These are phyloP conservation scores for Incumbomyces delicatus DNA, from an alignment of 2,329 filamentous ascomycete genomes.

Conservation along the genomic window DNA sequence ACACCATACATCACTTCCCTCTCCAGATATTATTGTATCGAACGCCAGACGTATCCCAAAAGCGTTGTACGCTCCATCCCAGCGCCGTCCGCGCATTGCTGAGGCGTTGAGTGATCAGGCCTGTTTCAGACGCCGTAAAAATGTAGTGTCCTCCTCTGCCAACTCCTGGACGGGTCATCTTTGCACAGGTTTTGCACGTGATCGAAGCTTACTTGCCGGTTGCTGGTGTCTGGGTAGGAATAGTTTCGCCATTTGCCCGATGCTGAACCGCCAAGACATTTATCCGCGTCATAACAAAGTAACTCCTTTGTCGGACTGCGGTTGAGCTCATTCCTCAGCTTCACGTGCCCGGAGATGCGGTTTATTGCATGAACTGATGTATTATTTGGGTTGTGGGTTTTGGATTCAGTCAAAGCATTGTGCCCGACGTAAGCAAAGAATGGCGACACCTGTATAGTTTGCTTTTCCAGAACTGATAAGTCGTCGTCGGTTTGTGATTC, in stretches of 20 bases:
- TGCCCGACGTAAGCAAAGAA: constrained; percentile 5
- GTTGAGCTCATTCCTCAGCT: background rate
- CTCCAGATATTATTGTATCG: background rate
- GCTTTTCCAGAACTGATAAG: background rate
- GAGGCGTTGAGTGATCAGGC: background rate
- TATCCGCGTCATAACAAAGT: background rate
- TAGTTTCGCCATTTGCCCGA: background rate
- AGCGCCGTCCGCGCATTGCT: background rate
- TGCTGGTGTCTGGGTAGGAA: background rate
- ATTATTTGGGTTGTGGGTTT: background rate
- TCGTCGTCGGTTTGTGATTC: background rate
- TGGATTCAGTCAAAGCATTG: constrained; percentile 2
- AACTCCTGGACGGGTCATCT: background rate
- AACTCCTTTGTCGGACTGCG: background rate
- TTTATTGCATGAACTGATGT: constrained; percentile 1
- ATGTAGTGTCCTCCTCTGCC: background rate
- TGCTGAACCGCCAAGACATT: background rate
- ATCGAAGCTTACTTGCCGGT: background rate
- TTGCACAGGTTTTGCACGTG: background rate
- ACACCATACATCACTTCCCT: background rate
- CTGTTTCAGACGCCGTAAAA: background rate
- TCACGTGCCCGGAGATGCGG: background rate
- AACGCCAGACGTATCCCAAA: background rate
- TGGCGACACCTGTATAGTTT: background rate
- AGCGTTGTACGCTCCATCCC: background rate